phyloP scores from a whole-genome alignment of 2,329 filamentous ascomycete species.

The Diaporthe capsici region DNA sequence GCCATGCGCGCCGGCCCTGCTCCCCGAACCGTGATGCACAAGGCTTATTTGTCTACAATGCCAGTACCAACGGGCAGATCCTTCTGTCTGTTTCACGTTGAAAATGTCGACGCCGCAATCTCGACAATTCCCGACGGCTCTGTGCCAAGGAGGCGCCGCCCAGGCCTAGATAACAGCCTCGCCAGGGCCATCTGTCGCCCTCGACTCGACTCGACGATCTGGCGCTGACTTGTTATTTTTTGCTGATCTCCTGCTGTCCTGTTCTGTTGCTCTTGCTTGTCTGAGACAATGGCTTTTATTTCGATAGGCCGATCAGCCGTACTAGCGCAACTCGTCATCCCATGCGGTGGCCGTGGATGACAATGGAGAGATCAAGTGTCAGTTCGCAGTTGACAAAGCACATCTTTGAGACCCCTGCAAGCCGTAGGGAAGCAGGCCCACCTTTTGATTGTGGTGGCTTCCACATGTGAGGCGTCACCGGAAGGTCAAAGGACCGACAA shows the following conservation, averaged over 20 bases:
- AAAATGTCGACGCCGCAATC: conserved; percentile 7
- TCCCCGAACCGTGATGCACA: conserved; percentile 9
- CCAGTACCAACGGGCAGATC: conserved; percentile 18
- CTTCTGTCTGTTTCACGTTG: conserved; percentile 19
- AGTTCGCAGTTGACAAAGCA: background rate
- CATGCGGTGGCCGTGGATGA: background rate
- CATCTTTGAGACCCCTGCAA: background rate
- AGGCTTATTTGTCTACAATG: conserved; percentile 9
- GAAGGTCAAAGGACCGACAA: background rate
- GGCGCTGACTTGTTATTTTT: conserved; percentile 1
- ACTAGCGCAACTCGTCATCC: conserved; percentile 19
- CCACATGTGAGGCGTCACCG: background rate
- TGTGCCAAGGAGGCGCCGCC: conserved; percentile 15
- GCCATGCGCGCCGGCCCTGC: conserved; percentile 1
- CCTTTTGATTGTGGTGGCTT: background rate
- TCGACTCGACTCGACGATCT: conserved; percentile 5
- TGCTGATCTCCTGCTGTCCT: background rate
- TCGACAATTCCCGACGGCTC: conserved; percentile 18
- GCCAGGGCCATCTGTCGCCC: background rate
- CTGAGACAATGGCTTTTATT: conserved; percentile 24
- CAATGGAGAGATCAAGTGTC: background rate
- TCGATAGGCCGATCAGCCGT: conserved; percentile 22
- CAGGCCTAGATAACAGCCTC: conserved; percentile 11
- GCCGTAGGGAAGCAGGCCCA: background rate
- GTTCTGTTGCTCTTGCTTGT: conserved; percentile 12